phyloP scores from a whole-genome alignment of 148 eudicot species.

The Diospyros kaki region DNA sequence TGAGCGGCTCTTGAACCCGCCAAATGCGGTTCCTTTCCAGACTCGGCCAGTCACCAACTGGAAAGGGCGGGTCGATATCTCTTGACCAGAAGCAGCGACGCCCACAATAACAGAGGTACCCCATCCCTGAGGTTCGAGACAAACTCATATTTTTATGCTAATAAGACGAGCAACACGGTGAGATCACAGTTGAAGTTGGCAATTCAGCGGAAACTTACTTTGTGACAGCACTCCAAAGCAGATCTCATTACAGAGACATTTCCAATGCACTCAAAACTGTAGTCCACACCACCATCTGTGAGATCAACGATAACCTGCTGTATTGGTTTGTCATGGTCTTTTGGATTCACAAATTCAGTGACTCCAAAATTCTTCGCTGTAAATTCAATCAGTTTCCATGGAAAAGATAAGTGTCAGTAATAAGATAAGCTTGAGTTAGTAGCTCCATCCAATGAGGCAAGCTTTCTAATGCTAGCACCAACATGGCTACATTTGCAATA shows the following conservation, averaged over 20 bases:
- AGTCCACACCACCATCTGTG: slow-evolving; percentile 99
- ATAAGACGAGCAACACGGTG: not conserved
- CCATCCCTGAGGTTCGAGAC: slow-evolving; percentile 64
- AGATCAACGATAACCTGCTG: slow-evolving; percentile 89
- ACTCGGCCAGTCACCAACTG: slow-evolving; percentile 97
- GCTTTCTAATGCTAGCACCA: too few species aligned
- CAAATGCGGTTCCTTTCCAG: slow-evolving; percentile 99
- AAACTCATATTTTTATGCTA: not conserved
- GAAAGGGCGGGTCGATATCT: slow-evolving; percentile 95
- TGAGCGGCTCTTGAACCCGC: slow-evolving; percentile 98
- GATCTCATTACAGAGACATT: slow-evolving; percentile 91
- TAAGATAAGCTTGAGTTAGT: too few species aligned
- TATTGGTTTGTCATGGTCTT: slow-evolving; percentile 88
- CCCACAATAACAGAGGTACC: slow-evolving; percentile 98
- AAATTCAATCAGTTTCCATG: slow-evolving; percentile 12
- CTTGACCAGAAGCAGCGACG: slow-evolving; percentile 98
- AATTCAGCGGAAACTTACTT: slow-evolving; percentile 37
- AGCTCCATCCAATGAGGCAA: too few species aligned
- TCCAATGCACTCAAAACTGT: slow-evolving; percentile 98
- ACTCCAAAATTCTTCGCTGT: slow-evolving; percentile 96
- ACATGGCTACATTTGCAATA: too few species aligned
- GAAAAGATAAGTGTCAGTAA: not conserved
- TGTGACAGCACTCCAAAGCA: slow-evolving; percentile 98
- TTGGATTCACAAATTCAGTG: slow-evolving; percentile 90
- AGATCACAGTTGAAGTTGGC: not conserved